A percentile compares a stretch with the other conserved stretches of the same genome.
These are phyloP conservation scores for Fusarium chlamydosporum DNA, from an alignment of 2,329 filamentous ascomycete genomes.

Conservation along the genomic window DNA sequence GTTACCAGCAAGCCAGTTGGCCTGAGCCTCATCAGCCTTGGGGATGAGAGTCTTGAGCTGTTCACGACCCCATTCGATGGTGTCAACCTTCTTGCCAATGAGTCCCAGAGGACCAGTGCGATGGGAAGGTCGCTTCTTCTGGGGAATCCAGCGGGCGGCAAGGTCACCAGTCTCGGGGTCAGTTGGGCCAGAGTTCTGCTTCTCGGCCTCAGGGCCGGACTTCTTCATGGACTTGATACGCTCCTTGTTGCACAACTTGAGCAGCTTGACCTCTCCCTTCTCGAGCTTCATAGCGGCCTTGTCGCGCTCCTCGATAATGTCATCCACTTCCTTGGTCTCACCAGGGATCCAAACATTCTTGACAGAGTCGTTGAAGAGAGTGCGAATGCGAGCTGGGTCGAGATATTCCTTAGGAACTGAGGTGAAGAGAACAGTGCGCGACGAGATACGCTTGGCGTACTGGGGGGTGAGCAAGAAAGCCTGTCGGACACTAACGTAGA, in stretches of 20 bases:
- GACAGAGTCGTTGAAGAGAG: constrained; percentile 83
- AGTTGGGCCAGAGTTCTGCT: constrained; percentile 61
- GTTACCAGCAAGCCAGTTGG: constrained; percentile 74
- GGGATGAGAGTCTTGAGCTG: constrained; percentile 69
- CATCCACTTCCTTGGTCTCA: constrained; percentile 79
- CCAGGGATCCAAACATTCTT: constrained; percentile 87
- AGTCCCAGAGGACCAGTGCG: constrained; percentile 74
- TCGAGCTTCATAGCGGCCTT: constrained; percentile 83
- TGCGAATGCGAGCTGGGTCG: constrained; percentile 77
- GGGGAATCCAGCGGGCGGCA: constrained; percentile 76
- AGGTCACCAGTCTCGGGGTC: constrained; percentile 76
- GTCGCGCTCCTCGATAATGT: constrained; percentile 83
- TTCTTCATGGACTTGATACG: constrained; percentile 56
- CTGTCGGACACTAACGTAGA: constrained; percentile 93
- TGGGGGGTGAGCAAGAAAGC: constrained; percentile 90
- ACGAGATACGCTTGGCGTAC: constrained; percentile 87
- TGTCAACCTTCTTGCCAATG: constrained; percentile 79
- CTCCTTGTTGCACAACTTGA: constrained; percentile 69
- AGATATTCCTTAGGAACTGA: constrained; percentile 85
- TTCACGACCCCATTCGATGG: constrained; percentile 84
- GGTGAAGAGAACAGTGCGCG: constrained; percentile 92
- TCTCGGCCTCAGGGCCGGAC: constrained; percentile 45
- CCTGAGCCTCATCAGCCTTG: constrained; percentile 74
- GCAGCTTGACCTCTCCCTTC: constrained; percentile 83
- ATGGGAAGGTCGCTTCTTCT: constrained; percentile 78